These are phyloP conservation scores for Nannochloropsis salina DNA, from an alignment of 108 stramenopile species.

Conservation along the genomic window DNA sequence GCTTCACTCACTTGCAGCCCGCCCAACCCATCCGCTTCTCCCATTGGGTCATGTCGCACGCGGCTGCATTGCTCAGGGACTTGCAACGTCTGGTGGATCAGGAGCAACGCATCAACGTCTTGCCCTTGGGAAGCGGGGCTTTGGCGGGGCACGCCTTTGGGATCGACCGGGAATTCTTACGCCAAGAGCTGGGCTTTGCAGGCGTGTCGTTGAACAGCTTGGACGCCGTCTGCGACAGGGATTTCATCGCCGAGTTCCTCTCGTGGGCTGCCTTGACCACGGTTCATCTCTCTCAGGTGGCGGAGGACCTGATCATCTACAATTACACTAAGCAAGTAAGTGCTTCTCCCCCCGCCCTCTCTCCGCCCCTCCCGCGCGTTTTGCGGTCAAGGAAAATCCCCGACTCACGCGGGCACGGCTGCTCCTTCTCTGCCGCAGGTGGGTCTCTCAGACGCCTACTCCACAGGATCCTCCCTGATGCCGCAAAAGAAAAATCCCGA, in stretches of 20 bases:
- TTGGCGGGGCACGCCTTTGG: conserved; percentile 97
- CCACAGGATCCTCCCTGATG: conserved; percentile 96
- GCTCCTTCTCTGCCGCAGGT: conserved; percentile 45
- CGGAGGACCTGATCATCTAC: conserved; percentile 94
- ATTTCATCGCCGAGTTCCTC: conserved; percentile 95
- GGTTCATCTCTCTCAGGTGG: conserved; percentile 88
- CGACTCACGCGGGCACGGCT: too few species aligned
- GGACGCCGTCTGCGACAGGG: conserved; percentile 96
- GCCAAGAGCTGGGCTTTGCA: conserved; percentile 84
- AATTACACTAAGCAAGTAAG: conserved; percentile 69
- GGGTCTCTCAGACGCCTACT: conserved; percentile 90
- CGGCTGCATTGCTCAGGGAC: conserved; percentile 83
- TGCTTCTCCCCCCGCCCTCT: not conserved
- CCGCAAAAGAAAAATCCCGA: conserved; percentile 99
- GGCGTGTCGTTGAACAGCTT: conserved; percentile 70
- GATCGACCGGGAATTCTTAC: conserved; percentile 85
- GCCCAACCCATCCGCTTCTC: conserved; percentile 90
- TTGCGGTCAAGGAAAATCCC: not conserved
- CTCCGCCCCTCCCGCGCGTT: not conserved
- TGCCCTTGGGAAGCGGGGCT: conserved; percentile 93
- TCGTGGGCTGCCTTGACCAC: conserved; percentile 88
- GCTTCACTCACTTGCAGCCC: conserved; percentile 98
- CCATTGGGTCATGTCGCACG: conserved; percentile 94
- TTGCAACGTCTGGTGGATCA: conserved; percentile 79
- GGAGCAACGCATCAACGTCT: conserved; percentile 76